Conservation (phyloP, 75 land plant genomes). For the Azolla pinnata region DNA sequence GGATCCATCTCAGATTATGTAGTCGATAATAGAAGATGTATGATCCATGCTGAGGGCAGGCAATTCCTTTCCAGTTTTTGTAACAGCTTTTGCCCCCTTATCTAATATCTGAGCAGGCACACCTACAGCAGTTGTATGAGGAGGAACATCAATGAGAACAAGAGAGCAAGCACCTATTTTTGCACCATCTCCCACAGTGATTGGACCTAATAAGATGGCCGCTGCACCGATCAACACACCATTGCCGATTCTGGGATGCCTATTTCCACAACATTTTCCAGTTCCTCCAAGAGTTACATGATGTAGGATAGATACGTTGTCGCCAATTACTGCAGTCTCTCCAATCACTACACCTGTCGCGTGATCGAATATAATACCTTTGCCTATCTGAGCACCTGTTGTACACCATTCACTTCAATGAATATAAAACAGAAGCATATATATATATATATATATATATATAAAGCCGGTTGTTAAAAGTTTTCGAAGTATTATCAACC, state of each 20-base stretch:
- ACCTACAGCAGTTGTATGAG: slow-evolving; percentile 62
- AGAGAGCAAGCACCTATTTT: slow-evolving; percentile 66
- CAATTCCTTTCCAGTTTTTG: slow-evolving; percentile 31
- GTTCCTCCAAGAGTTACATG: slow-evolving; percentile 37
- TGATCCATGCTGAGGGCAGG: slow-evolving; percentile 64
- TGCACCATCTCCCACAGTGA: slow-evolving; percentile 57
- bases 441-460: too few relatives aligned
- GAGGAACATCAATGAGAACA: slow-evolving; percentile 61
- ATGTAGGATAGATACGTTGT: slow-evolving; percentile 34
- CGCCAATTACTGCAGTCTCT: slow-evolving; percentile 28
- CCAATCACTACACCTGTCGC: slow-evolving; percentile 35
- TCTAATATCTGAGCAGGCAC: slow-evolving; percentile 62
- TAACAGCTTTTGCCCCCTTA: slow-evolving; percentile 26
- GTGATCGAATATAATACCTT: slow-evolving; percentile 27
- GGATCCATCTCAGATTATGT: slow-evolving; percentile 1
- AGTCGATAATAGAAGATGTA: slow-evolving; percentile 37
- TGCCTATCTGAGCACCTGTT: slow-evolving; percentile 33
- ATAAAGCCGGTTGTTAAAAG: too few relatives aligned
- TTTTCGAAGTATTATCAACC: slow-evolving; percentile 20
- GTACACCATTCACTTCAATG: too few relatives aligned
- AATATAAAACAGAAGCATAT: slow-evolving; percentile 19
- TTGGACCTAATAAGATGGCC: slow-evolving; percentile 51
- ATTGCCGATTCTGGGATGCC: slow-evolving; percentile 53
- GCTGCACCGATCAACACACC: slow-evolving; percentile 73
- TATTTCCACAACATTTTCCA: slow-evolving; percentile 11